Evolutionary conservation across 2,329 filamentous ascomycete genomes (phyloP).

Genomic region (Nigrospora osmanthi): DNA sequence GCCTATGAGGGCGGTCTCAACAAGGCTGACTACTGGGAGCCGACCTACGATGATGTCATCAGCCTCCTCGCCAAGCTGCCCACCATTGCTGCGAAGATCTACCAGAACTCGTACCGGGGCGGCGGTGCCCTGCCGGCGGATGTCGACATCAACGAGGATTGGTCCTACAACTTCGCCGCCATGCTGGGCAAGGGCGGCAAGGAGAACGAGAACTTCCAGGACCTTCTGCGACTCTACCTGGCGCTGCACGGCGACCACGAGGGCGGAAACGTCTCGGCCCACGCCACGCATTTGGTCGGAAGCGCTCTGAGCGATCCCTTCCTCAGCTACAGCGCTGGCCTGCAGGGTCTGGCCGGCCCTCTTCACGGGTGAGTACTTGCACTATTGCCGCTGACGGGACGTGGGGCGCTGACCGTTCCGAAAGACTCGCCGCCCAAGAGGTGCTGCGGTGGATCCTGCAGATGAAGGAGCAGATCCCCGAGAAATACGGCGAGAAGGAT

Average conservation of each 20-base stretch:
- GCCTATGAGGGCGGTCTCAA: slow-evolving; percentile 83
- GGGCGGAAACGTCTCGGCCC: slow-evolving; percentile 94
- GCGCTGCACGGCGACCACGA: slow-evolving; percentile 97
- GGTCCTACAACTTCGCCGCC: slow-evolving; percentile 97
- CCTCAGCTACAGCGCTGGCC: slow-evolving; percentile 90
- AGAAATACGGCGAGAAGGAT: slow-evolving; percentile 69
- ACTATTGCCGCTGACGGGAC: neutral
- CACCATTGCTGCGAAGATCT: slow-evolving; percentile 94
- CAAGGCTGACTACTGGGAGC: slow-evolving; percentile 99
- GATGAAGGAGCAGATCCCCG: slow-evolving; percentile 85
- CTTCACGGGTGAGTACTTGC: slow-evolving; percentile 57
- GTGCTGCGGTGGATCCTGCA: slow-evolving; percentile 94
- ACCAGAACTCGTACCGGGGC: slow-evolving; percentile 81
- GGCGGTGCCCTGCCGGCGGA: slow-evolving; percentile 65
- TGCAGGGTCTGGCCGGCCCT: slow-evolving; percentile 92
- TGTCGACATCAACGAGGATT: slow-evolving; percentile 81
- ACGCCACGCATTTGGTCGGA: slow-evolving; percentile 90
- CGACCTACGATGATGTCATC: slow-evolving; percentile 92
- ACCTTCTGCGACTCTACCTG: slow-evolving; percentile 86
- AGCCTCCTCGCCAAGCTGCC: slow-evolving; percentile 92
- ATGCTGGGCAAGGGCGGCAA: slow-evolving; percentile 87
- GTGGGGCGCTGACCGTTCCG: too few species aligned
- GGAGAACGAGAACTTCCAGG: slow-evolving; percentile 90
- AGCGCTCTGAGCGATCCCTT: slow-evolving; percentile 92
- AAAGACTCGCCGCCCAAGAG: slow-evolving; percentile 84